phyloP scores from a whole-genome alignment of 2,329 filamentous ascomycete genomes.

The Chalara sp. region DNA sequence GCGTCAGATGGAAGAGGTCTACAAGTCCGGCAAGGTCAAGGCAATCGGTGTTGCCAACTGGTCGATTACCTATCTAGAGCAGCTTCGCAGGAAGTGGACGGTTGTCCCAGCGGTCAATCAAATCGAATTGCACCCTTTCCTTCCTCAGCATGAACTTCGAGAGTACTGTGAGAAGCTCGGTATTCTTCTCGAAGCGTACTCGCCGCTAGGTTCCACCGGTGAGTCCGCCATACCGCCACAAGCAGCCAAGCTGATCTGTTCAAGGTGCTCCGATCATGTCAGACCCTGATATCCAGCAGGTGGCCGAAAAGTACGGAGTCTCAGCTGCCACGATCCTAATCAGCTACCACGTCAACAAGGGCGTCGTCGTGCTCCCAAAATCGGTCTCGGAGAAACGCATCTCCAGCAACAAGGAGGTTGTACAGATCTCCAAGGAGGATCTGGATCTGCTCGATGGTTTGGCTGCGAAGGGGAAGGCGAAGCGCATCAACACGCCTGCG shows the following conservation, averaged over 20 bases:
- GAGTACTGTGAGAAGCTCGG: constrained; percentile 39
- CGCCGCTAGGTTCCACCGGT: constrained; percentile 26
- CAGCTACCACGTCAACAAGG: constrained; percentile 49
- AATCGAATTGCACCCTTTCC: constrained; percentile 50
- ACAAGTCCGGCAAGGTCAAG: constrained; percentile 47
- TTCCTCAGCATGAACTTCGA: constrained; percentile 43
- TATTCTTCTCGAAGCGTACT: constrained; percentile 45
- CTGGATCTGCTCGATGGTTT: neutral
- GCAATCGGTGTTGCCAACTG: constrained; percentile 37
- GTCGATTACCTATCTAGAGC: constrained; percentile 23
- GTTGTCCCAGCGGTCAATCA: constrained; percentile 49
- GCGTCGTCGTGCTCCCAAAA: constrained; percentile 65
- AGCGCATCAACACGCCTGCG: neutral
- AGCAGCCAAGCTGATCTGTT: neutral
- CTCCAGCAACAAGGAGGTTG: neutral
- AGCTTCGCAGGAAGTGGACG: constrained; percentile 30
- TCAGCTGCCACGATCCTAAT: constrained; percentile 55
- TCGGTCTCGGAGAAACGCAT: constrained; percentile 29
- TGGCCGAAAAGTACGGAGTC: constrained; percentile 55
- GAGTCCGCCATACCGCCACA: neutral
- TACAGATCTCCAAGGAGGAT: neutral
- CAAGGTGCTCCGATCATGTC: constrained; percentile 38
- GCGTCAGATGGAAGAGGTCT: constrained; percentile 64
- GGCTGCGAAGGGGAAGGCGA: neutral
- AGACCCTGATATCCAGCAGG: constrained; percentile 50